Evolutionary conservation across 805 yeast species (phyloP).

Genomic region (Saturnispora halmiae): DNA sequence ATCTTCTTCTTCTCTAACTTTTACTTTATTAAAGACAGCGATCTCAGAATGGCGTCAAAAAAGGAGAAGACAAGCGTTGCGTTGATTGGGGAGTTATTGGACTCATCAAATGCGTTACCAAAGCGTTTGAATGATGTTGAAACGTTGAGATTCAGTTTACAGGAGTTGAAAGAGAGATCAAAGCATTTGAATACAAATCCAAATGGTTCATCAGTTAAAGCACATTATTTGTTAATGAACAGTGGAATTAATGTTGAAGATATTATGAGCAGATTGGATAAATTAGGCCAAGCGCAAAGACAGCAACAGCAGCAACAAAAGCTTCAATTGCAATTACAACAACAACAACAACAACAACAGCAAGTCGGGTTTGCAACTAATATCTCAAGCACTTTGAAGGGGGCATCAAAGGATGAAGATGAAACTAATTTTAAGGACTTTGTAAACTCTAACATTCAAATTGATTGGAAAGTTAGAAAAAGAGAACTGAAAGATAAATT

Average conservation of each 20-base stretch:
- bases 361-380: neutral
- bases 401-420: slow-evolving; percentile 44
- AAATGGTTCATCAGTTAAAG: slow-evolving; percentile 42
- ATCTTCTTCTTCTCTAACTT: no score
- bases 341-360: neutral
- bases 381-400: neutral
- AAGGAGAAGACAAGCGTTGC: slow-evolving; percentile 6
- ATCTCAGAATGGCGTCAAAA: neutral
- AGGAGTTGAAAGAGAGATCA: slow-evolving; percentile 67
- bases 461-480: slow-evolving; percentile 80
- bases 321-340: neutral
- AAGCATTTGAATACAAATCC: slow-evolving; percentile 40
- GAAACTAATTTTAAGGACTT: slow-evolving; percentile 76
- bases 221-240: slow-evolving; percentile 82
- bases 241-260: slow-evolving; percentile 85
- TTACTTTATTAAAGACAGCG: no score
- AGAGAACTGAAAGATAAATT: slow-evolving; percentile 64
- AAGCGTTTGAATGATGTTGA: slow-evolving; percentile 58
- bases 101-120: slow-evolving; percentile 70
- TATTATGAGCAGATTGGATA: slow-evolving; percentile 50
- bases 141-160: slow-evolving; percentile 67
- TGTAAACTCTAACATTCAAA: slow-evolving; percentile 59
- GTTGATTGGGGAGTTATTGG: slow-evolving; percentile 61
- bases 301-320: no score
- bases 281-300: slow-evolving; percentile 1